A percentile compares a stretch with the other conserved stretches of the same genome.
phyloP scores from a whole-genome alignment of 805 yeast genomes.

The Clavispora santaluciae region DNA sequence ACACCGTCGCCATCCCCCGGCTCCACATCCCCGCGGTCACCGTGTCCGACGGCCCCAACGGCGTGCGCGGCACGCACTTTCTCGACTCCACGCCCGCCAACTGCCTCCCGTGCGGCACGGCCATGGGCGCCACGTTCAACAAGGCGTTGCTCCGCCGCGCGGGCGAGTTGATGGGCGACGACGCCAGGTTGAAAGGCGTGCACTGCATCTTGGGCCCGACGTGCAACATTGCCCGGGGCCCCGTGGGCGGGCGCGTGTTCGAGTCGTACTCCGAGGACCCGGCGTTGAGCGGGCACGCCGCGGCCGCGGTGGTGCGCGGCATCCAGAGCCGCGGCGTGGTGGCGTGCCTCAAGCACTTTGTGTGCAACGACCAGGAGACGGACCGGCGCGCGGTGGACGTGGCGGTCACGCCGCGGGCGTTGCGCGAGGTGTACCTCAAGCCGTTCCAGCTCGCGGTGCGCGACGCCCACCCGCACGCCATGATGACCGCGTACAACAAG shows the following conservation, averaged over 20 bases:
- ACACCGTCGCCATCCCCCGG: slow-evolving; percentile 11
- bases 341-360: slow-evolving; percentile 60
- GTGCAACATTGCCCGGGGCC: slow-evolving; percentile 51
- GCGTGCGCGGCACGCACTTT: slow-evolving; percentile 55
- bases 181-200: slow-evolving; percentile 51
- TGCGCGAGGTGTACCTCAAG: slow-evolving; percentile 58
- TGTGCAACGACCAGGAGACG: slow-evolving; percentile 59
- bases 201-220: slow-evolving; percentile 43
- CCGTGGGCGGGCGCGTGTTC: slow-evolving; percentile 59
- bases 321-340: slow-evolving; percentile 47
- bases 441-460: slow-evolving; percentile 60
- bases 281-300: slow-evolving; percentile 38
- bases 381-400: slow-evolving; percentile 47
- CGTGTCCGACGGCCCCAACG: slow-evolving; percentile 56
- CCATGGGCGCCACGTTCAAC: slow-evolving; percentile 53
- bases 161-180: slow-evolving; percentile 50
- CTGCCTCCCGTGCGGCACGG: slow-evolving; percentile 61
- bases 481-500: slow-evolving; percentile 63
- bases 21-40: slow-evolving; percentile 15
- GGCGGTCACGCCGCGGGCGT: slow-evolving; percentile 52
- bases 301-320: slow-evolving; percentile 50
- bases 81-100: slow-evolving; percentile 50
- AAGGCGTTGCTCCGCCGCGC: slow-evolving; percentile 43
- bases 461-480: slow-evolving; percentile 46
- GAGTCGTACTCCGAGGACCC: slow-evolving; percentile 65